Evolutionary conservation across 495 filamentous ascomycete species (phyloP), one percentile per base, ranked within the genome.

Genomic region (Hypoxylon perforatum): DNA sequence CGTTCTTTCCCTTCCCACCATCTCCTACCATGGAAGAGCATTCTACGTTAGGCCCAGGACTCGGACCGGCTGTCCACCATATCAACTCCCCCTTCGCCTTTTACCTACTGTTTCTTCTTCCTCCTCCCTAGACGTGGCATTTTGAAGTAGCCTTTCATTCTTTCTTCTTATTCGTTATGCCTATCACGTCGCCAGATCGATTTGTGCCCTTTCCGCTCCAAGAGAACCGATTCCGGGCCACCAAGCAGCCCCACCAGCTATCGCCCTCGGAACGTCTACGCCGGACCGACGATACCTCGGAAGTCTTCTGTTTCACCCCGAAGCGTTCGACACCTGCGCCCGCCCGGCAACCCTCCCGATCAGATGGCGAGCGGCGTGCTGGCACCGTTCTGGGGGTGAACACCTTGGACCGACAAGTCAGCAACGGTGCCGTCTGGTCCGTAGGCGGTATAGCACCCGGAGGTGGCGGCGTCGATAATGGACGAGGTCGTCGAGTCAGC

Each of bases 361-460:
- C 77, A 4, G 75, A 80, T 19, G 69, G 61, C 41, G 70, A 74
- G 7, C 76, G 69, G 36, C 69, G 73, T 41, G 63, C 64, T 22
- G 78, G 78, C 50, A 80, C 60, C 22, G 70, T 82, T n/a, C 61
- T 83, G 22, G 75, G 75, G 0, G 64, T 76, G 3, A 58, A 74
- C 4, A 68, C 72, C 47, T 60, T 61, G 18, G 76, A 80, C 11
- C 70, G 79, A 30, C 81, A 83, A 53, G 78, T 87, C 48, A 95
- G 92, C 75, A 65, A 78, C 48, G 91, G 91, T 0, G 84, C 86
- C 35, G 82, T 94, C n/a, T 96, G 93, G 93, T 86, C 86, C 4
- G 91, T 95, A 14, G 91, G 93, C 15, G 91, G 92, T 23, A 67
- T 83, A 23, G 84, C 85, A 44, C 81, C 83, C 19, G 81, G 82